A percentile compares a stretch with the other conserved stretches of the same genome.
Conservation (phyloP, 2,329 filamentous ascomycete species). For the Capronia americana region DNA sequence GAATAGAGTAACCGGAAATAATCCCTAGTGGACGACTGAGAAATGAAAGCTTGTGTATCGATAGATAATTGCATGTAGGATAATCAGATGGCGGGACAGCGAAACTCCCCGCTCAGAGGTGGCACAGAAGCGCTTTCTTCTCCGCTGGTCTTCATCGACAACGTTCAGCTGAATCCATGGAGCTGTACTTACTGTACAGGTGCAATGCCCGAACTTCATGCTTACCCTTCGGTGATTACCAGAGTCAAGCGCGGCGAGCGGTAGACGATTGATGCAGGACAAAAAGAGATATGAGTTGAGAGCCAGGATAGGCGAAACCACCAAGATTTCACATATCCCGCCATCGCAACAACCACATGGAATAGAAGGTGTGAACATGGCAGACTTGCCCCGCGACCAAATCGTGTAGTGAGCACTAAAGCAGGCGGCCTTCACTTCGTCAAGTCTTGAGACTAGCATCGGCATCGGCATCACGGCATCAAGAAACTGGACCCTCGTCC, state of each 20-base stretch:
- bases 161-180: background rate
- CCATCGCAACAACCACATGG: too few relatives aligned
- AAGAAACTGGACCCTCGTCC: too few relatives aligned
- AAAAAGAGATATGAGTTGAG: background rate
- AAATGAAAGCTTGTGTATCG: background rate
- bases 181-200: background rate
- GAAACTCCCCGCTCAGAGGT: background rate
- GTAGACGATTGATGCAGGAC: background rate
- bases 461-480: background rate
- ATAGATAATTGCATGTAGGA: background rate
- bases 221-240: background rate
- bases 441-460: background rate
- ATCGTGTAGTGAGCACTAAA: too few relatives aligned
- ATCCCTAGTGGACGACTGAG: background rate
- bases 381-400: background rate
- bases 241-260: background rate
- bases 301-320: background rate
- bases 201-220: background rate
- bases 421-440: background rate
- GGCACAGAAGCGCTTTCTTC: background rate
- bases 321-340: background rate
- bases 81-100: background rate
- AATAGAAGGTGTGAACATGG: background rate
- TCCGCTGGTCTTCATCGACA: background rate
- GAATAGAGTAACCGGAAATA: background rate